Base-by-base conservation (phyloP, 2,329 filamentous ascomycete species). In the Cephalotrichum gorgonifer region DNA sequence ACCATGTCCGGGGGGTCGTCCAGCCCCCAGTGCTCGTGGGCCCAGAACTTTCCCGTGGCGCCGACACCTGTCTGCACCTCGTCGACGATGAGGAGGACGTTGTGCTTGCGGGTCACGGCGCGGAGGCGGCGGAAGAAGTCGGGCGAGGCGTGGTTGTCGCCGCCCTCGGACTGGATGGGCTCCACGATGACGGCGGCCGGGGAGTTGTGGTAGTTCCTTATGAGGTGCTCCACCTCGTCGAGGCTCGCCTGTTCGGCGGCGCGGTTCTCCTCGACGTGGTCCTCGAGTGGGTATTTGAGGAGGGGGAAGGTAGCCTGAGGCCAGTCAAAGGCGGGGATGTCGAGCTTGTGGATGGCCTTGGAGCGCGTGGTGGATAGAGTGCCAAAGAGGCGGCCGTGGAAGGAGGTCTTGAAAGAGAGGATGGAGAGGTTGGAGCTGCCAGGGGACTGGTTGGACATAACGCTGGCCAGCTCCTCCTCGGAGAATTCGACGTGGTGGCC, bases 311-410 rank as follows among this genome's bases (percentile, higher is more conserved):
- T 73, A n/a, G 86, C 85, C 66, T 87, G 84, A 47, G 86, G 86
- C 86, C 86, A 91, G 71, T 90, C 81, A 63, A 91, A 91, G 52
- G 86, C 83, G n/a, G 86, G 86, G 56, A 91, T 90, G 62, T 91
- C 86, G 56, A 91, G 74, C 68, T 91, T 91, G 74, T 91, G 86
- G 57, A 91, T 86, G 49, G 86, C 76, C 73, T 90, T 90, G 64
- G 80, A 85, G 62, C 86, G 83, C 28, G 86, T 91, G 54, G 86
- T 89, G 52, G 83, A 86, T 49, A 91, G 73, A 54, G 76, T 82
- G 57, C 85, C 86, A 62, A 91, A 90, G 43, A 88, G 78, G 58
- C 86, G 85, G 52, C 86, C 86, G 67, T 91, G 86, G 75, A 91
- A 91, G 44, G 71, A 85, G 57, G 80, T 78, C 64, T 78, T 82